Percentiles rank a stretch among this genome's conserved stretches.
These are phyloP conservation scores for Rutidosis leptorrhynchoides DNA, from an alignment of 129 eudicot species.

Conservation along the genomic window DNA sequence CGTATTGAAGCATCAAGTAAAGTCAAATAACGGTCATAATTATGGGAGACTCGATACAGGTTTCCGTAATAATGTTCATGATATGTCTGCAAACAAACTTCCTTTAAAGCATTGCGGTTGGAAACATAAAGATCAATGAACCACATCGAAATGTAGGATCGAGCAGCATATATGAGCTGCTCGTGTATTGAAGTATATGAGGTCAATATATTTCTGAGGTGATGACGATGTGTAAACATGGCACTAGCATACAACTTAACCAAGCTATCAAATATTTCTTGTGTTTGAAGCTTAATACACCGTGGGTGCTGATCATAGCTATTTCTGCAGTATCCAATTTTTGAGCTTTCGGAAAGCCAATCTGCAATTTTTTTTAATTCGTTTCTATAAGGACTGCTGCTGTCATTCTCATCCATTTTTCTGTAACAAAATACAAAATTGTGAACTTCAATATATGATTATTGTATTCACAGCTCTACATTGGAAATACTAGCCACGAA, in stretches of 20 bases:
- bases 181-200: neutral
- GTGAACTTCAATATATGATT: too few species aligned
- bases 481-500: too few species aligned
- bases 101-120: neutral
- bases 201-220: neutral
- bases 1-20: slow-evolving; percentile 15
- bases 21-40: slow-evolving; percentile 11
- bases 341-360: too few species aligned
- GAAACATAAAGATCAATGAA: slow-evolving; percentile 19
- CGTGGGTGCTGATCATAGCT: neutral
- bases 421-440: neutral
- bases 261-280: slow-evolving; percentile 15
- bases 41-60: neutral
- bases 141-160: slow-evolving; percentile 17
- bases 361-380: neutral
- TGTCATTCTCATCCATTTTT: slow-evolving; percentile 17
- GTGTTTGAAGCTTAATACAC: slow-evolving; percentile 7
- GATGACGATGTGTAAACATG: neutral
- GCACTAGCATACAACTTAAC: neutral
- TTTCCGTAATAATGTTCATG: neutral
- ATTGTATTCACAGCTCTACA: too few species aligned
- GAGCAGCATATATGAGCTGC: slow-evolving; percentile 5
- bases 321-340: neutral
- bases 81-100: neutral
- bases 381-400: neutral